phyloP scores from a whole-genome alignment of 2,329 filamentous ascomycete species.

The Trichoderma afroharzianum region DNA sequence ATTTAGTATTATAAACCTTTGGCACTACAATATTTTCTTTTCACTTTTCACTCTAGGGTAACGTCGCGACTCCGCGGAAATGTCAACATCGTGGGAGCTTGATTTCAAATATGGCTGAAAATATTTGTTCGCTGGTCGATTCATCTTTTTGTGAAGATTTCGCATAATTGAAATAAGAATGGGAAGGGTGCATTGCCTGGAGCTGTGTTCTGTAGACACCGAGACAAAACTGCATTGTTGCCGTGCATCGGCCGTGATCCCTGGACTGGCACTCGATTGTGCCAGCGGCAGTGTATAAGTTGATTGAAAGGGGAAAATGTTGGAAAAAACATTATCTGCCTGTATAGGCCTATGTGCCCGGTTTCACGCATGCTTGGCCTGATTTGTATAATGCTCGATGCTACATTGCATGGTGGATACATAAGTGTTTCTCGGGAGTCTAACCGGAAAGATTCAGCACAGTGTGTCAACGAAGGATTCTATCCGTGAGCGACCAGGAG shows the following conservation, averaged over 20 bases:
- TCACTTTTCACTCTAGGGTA: slow-evolving; percentile 2
- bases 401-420: neutral
- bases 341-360: neutral
- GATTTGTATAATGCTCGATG: neutral
- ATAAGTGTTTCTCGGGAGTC: neutral
- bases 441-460: neutral
- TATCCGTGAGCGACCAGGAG: neutral
- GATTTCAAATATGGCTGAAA: neutral
- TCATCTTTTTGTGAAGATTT: neutral
- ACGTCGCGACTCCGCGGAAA: neutral
- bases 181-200: neutral
- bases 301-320: neutral
- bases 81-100: neutral
- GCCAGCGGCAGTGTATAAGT: neutral
- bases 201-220: neutral
- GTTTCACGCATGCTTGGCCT: neutral
- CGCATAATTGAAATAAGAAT: neutral
- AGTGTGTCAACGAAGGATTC: neutral
- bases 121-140: neutral
- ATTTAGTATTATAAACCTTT: neutral
- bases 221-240: neutral
- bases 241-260: neutral
- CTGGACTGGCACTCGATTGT: neutral
- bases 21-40: neutral
- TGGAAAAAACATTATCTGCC: neutral